A percentile compares a stretch with the other conserved stretches of the same genome.
These are phyloP conservation scores for Moniliella sp. DNA, from an alignment of 1,284 basidiomycete genomes.

Conservation along the genomic window DNA sequence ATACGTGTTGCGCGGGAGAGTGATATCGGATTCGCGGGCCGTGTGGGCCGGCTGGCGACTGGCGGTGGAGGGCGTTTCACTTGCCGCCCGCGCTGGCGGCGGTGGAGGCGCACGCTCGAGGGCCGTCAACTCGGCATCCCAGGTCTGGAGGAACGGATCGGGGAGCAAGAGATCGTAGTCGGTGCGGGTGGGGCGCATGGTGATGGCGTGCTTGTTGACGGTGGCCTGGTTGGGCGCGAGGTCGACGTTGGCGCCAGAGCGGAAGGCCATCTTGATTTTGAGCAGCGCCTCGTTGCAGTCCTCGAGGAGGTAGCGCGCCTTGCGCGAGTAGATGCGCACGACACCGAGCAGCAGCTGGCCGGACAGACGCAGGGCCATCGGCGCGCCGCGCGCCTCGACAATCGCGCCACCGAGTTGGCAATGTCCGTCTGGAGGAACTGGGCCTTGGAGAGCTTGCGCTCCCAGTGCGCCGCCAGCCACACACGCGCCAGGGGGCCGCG, in stretches of 20 bases:
- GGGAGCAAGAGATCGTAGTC: conserved; percentile 60
- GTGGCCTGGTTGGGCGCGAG: conserved; percentile 78
- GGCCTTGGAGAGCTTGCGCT: conserved; percentile 83
- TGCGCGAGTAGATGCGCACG: conserved; percentile 85
- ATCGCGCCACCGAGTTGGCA: conserved; percentile 51
- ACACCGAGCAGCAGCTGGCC: conserved; percentile 87
- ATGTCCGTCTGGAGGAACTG: conserved; percentile 84
- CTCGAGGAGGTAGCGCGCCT: conserved; percentile 87
- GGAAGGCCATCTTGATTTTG: conserved; percentile 87
- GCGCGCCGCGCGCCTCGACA: conserved; percentile 41
- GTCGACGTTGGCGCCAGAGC: conserved; percentile 60
- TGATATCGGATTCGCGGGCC: conserved; percentile 57
- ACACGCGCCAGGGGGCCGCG: conserved; percentile 82
- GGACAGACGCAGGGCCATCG: conserved; percentile 74
- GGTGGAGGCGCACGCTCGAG: background rate
- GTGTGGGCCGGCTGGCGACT: conserved; percentile 10
- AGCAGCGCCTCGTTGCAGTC: conserved; percentile 88
- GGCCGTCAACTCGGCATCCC: conserved; percentile 6
- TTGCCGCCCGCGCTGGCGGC: conserved; percentile 1
- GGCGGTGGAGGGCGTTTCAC: conserved; percentile 1
- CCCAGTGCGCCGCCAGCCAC: conserved; percentile 97
- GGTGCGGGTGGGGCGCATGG: conserved; percentile 50
- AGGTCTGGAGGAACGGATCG: conserved; percentile 37
- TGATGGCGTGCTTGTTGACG: conserved; percentile 65
- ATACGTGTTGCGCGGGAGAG: conserved; percentile 15